phyloP scores from a whole-genome alignment of 306 rosid species.

The Dicorynia guianensis region DNA sequence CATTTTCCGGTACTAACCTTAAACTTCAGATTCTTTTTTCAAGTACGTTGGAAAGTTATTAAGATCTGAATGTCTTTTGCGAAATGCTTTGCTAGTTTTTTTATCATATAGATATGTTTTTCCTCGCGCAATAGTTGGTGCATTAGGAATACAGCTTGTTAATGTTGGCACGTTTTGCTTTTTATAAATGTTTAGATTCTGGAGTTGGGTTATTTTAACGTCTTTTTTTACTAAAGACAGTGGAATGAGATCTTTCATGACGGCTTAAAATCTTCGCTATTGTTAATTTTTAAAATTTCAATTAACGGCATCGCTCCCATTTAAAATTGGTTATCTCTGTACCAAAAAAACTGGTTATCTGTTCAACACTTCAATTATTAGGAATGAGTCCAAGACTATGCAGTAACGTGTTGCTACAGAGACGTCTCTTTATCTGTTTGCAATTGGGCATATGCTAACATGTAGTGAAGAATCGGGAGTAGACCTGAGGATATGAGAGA shows the following conservation, averaged over 20 bases:
- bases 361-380: slow-evolving; percentile 35
- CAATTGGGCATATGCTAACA: slow-evolving; percentile 18
- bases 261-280: slow-evolving; percentile 21
- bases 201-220: neutral
- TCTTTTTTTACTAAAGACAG: slow-evolving; percentile 28
- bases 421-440: slow-evolving; percentile 15
- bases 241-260: slow-evolving; percentile 8
- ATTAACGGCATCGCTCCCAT: slow-evolving; percentile 8
- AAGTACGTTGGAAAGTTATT: slow-evolving; percentile 1
- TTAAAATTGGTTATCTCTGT: slow-evolving; percentile 10
- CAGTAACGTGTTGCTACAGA: slow-evolving; percentile 24
- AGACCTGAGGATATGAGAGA: slow-evolving; percentile 16
- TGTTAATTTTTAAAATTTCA: neutral
- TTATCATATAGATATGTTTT: neutral
- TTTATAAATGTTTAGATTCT: neutral
- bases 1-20: slow-evolving; percentile 56
- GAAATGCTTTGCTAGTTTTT: slow-evolving; percentile 21
- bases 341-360: too few species aligned
- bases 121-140: neutral
- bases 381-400: slow-evolving; percentile 19
- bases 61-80: slow-evolving; percentile 38
- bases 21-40: neutral
- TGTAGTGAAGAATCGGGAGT: slow-evolving; percentile 14
- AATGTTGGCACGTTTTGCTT: neutral
- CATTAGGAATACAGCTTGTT: too few species aligned